These are phyloP conservation scores for Leccinum holopus DNA, from an alignment of 1,284 basidiomycete genomes.

Conservation along the genomic window DNA sequence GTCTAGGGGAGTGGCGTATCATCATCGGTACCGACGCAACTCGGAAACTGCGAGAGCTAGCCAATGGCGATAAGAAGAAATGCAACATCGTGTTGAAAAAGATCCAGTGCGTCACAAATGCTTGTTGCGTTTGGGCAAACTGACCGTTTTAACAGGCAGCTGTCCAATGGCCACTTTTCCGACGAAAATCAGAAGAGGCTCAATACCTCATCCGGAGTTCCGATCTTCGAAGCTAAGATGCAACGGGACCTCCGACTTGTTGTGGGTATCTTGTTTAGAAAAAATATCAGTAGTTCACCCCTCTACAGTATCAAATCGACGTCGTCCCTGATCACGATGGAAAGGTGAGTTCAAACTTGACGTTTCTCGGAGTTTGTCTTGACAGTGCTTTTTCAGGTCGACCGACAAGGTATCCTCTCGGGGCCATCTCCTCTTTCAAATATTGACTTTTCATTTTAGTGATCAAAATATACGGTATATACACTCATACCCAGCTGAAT, in stretches of 20 bases:
- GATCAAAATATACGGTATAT: conserved; percentile 60
- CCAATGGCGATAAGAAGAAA: conserved; percentile 40
- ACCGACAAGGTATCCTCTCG: conserved; percentile 49
- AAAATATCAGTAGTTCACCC: not conserved
- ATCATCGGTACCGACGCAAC: conserved; percentile 47
- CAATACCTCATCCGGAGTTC: conserved; percentile 47
- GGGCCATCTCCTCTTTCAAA: not conserved
- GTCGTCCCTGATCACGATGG: conserved; percentile 52
- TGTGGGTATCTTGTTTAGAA: conserved; percentile 37
- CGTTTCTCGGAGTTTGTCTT: not conserved
- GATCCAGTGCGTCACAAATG: conserved; percentile 45
- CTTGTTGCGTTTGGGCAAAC: not conserved
- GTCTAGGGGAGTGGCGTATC: conserved; percentile 55
- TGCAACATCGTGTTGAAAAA: conserved; percentile 57
- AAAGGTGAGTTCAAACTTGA: conserved; percentile 37
- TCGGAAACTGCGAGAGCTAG: conserved; percentile 41
- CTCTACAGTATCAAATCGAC: conserved; percentile 60
- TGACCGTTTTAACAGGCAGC: conserved; percentile 43
- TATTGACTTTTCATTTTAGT: conserved; percentile 34
- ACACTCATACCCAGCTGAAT: conserved; percentile 59
- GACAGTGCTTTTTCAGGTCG: conserved; percentile 37
- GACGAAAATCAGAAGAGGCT: conserved; percentile 67
- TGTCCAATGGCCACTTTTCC: conserved; percentile 67
- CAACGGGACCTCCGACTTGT: conserved; percentile 58
- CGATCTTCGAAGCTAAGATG: conserved; percentile 70